Evolutionary conservation across 2,329 filamentous ascomycete genomes (phyloP).

Genomic region (Endocalyx cinctus): DNA sequence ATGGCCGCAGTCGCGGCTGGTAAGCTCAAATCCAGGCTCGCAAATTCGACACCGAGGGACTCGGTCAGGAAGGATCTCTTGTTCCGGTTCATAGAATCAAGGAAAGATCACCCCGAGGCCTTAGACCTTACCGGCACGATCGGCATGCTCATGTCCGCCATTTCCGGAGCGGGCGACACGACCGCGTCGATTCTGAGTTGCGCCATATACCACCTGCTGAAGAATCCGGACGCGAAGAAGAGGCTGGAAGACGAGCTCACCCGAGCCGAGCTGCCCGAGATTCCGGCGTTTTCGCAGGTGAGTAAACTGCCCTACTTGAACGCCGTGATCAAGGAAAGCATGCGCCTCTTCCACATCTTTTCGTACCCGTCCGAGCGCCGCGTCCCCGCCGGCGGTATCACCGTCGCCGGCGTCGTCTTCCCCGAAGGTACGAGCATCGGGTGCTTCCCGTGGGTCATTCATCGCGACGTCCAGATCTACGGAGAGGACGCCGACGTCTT

Average conservation of each 20-base stretch:
- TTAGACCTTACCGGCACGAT: slow-evolving; percentile 15
- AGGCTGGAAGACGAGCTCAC: slow-evolving; percentile 15
- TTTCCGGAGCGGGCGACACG: slow-evolving; percentile 20
- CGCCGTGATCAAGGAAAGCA: slow-evolving; percentile 17
- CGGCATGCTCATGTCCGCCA: slow-evolving; percentile 20
- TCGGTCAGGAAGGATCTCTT: slow-evolving; percentile 11
- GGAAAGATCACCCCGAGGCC: slow-evolving; percentile 13
- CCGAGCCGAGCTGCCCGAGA: slow-evolving; percentile 9
- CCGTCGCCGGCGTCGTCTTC: slow-evolving; percentile 19
- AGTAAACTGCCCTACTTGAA: slow-evolving; percentile 19
- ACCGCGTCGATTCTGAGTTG: slow-evolving; percentile 14
- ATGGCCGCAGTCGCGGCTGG: slow-evolving; percentile 14
- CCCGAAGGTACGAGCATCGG: slow-evolving; percentile 19
- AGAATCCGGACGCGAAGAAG: slow-evolving; percentile 47
- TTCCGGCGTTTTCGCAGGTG: slow-evolving; percentile 15
- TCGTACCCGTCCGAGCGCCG: slow-evolving; percentile 16
- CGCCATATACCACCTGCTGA: slow-evolving; percentile 32
- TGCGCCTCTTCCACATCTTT: slow-evolving; percentile 13
- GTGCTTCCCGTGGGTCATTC: slow-evolving; percentile 15
- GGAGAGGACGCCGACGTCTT: slow-evolving; percentile 16
- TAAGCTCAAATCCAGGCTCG: slow-evolving; percentile 11
- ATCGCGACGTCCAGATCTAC: slow-evolving; percentile 12
- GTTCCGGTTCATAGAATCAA: slow-evolving; percentile 16
- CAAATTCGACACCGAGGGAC: slow-evolving; percentile 1
- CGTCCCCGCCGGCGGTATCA: slow-evolving; percentile 16